A percentile compares a stretch with the other conserved stretches of the same genome.
These are phyloP conservation scores for Diaporthe helianthi DNA, from an alignment of 2,329 filamentous ascomycete species.

Conservation along the genomic window DNA sequence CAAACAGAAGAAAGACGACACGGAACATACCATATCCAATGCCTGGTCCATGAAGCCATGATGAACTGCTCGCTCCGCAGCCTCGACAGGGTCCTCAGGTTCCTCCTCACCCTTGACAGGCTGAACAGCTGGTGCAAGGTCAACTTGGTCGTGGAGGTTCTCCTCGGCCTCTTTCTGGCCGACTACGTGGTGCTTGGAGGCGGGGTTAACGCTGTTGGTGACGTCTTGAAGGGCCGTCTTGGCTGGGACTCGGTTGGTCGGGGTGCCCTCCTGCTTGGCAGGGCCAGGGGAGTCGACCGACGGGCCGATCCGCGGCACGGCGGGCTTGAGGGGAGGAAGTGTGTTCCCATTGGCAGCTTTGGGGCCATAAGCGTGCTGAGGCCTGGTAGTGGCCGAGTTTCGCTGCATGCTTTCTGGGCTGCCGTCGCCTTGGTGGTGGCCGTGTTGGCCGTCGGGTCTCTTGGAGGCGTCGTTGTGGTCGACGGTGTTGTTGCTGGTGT, in stretches of 20 bases:
- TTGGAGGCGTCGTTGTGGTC: background rate
- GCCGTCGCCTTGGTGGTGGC: constrained; percentile 14
- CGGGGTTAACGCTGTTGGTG: constrained; percentile 18
- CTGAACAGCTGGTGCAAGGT: constrained; percentile 21
- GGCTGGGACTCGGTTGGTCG: background rate
- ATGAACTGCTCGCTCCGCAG: constrained; percentile 51
- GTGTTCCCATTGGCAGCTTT: background rate
- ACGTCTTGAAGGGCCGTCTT: constrained; percentile 16
- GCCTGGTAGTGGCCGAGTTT: background rate
- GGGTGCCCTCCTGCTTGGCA: constrained; percentile 21
- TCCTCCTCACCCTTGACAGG: constrained; percentile 37
- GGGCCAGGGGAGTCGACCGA: background rate
- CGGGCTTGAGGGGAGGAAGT: constrained; percentile 6
- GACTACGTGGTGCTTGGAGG: background rate
- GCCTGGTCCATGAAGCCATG: constrained; percentile 82
- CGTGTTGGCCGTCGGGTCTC: constrained; percentile 1
- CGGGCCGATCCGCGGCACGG: background rate
- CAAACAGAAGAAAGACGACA: background rate
- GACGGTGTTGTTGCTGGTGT: background rate
- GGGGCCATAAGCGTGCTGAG: constrained; percentile 7
- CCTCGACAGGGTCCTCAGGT: constrained; percentile 41
- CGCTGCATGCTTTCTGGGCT: constrained; percentile 24
- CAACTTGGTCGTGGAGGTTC: constrained; percentile 30
- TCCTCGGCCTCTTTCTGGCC: constrained; percentile 29
- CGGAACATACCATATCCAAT: constrained; percentile 75